Conservation (phyloP, 2,329 filamentous ascomycete genomes). For the Hypomyces rosellus region DNA sequence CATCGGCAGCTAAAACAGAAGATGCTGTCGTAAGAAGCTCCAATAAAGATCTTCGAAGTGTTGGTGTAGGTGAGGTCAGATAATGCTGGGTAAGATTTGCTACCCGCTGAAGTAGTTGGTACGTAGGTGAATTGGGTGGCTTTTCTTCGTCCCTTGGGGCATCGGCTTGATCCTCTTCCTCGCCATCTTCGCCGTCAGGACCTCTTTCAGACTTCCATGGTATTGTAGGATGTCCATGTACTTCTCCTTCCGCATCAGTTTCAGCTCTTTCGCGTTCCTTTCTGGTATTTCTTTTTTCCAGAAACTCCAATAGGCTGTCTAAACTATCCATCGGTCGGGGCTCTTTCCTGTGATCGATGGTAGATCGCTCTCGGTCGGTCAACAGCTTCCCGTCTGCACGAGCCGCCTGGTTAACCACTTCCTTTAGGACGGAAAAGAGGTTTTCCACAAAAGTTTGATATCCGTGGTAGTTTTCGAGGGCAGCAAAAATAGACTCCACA, state of each 20-base stretch:
- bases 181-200: constrained; percentile 27
- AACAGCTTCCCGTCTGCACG: constrained; percentile 48
- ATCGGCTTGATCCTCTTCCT: constrained; percentile 29
- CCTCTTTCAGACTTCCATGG: constrained; percentile 32
- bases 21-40: constrained; percentile 68
- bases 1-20: constrained; percentile 65
- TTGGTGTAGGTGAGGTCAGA: constrained; percentile 75
- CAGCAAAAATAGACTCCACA: constrained; percentile 83
- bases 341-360: constrained; percentile 38
- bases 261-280: constrained; percentile 31
- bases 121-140: constrained; percentile 68
- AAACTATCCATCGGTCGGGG: constrained; percentile 30
- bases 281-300: constrained; percentile 49
- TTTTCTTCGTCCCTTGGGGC: constrained; percentile 39
- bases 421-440: constrained; percentile 74
- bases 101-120: constrained; percentile 75
- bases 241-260: constrained; percentile 23
- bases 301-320: constrained; percentile 45
- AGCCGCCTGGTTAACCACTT: constrained; percentile 76
- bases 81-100: constrained; percentile 83
- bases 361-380: constrained; percentile 30
- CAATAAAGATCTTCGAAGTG: constrained; percentile 71
- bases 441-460: constrained; percentile 81
- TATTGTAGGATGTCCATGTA: constrained; percentile 26
- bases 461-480: constrained; percentile 91